These are phyloP conservation scores for Xylariaceae sp. DNA, from an alignment of 2,329 filamentous ascomycete species.

Conservation along the genomic window DNA sequence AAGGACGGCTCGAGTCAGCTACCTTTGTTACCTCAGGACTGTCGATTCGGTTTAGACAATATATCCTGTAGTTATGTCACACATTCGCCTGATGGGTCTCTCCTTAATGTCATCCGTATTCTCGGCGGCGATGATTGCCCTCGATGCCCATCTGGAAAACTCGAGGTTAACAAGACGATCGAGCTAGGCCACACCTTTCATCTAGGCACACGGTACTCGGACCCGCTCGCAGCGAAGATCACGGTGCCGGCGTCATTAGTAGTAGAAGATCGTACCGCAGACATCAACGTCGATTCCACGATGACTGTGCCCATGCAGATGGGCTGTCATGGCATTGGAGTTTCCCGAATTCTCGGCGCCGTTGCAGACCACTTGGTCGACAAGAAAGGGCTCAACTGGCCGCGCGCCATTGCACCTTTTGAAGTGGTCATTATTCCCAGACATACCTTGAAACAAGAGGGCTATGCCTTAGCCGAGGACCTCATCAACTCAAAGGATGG, in stretches of 20 bases:
- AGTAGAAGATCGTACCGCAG: slow-evolving; percentile 15
- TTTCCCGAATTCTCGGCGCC: slow-evolving; percentile 87
- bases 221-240: slow-evolving; percentile 69
- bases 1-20: slow-evolving; percentile 8
- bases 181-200: slow-evolving; percentile 96
- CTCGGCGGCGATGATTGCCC: slow-evolving; percentile 73
- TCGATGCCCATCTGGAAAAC: slow-evolving; percentile 62
- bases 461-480: slow-evolving; percentile 64
- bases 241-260: slow-evolving; percentile 41
- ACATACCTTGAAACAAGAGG: slow-evolving; percentile 50
- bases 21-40: slow-evolving; percentile 18
- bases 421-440: slow-evolving; percentile 69
- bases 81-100: slow-evolving; percentile 32
- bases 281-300: slow-evolving; percentile 27
- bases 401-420: slow-evolving; percentile 81
- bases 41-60: slow-evolving; percentile 11
- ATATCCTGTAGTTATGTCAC: slow-evolving; percentile 25
- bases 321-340: slow-evolving; percentile 95
- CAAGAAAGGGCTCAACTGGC: slow-evolving; percentile 81
- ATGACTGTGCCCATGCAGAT: slow-evolving; percentile 71
- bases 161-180: slow-evolving; percentile 73
- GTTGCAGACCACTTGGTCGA: slow-evolving; percentile 78
- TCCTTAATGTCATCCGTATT: slow-evolving; percentile 67
- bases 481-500: slow-evolving; percentile 41
- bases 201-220: slow-evolving; percentile 85